Conservation (phyloP, 257 asterid genomes). For the Solanum sejunctum region DNA sequence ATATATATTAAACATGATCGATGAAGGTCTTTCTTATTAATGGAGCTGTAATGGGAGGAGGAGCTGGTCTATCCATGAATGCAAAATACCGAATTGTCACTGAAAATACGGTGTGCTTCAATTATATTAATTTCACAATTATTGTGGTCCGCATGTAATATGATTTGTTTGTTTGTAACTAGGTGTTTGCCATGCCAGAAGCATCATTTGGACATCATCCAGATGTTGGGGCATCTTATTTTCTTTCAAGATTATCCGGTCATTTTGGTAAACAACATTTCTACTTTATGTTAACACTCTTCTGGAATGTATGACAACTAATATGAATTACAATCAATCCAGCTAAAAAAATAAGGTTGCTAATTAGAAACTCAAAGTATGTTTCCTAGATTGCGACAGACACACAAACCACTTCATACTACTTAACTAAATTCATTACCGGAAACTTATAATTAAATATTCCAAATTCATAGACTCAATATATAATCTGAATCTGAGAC, state of each 20-base stretch:
- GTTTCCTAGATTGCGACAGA: too few species aligned
- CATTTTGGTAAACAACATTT: slow-evolving; percentile 3
- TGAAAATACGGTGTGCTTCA: not conserved
- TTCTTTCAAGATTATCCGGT: slow-evolving; percentile 15
- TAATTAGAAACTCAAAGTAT: too few species aligned
- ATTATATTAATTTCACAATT: not conserved
- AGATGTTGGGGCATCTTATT: slow-evolving; percentile 17
- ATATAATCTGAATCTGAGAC: too few species aligned
- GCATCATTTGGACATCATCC: slow-evolving; percentile 7
- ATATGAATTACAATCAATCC: too few species aligned
- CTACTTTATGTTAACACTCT: not conserved
- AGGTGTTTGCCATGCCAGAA: slow-evolving; percentile 23
- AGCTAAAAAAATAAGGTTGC: too few species aligned
- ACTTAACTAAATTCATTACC: too few species aligned
- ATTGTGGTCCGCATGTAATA: not conserved
- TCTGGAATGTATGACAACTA: too few species aligned
- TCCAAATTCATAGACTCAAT: too few species aligned
- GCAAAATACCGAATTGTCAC: slow-evolving; percentile 4
- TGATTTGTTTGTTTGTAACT: not conserved
- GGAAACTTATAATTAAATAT: too few species aligned
- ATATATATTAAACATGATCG: not conserved
- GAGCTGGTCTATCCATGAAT: slow-evolving; percentile 6
- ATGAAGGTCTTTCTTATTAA: not conserved
- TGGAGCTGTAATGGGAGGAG: slow-evolving; percentile 15
- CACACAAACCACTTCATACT: too few species aligned